phyloP scores from a whole-genome alignment of 192 early-diverging fungal genomes.

The Funneliformis geosporum region DNA sequence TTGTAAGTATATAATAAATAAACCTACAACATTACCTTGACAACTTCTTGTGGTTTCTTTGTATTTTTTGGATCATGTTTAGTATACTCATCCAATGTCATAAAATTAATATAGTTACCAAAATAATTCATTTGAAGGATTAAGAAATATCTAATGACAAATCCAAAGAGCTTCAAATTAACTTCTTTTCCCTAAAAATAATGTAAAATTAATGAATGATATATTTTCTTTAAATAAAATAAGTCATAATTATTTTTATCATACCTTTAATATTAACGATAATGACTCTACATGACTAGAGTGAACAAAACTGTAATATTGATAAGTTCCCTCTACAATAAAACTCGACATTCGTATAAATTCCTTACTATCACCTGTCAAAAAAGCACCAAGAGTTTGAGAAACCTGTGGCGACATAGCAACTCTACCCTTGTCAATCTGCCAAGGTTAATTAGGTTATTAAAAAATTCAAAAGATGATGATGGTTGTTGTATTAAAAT shows the following conservation, averaged over 20 bases:
- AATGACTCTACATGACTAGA: conserved; percentile 53
- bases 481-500: not conserved
- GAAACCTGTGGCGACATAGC: conserved; percentile 59
- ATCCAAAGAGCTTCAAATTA: conserved; percentile 66
- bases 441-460: not conserved
- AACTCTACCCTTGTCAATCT: conserved; percentile 52
- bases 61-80: conserved; percentile 46
- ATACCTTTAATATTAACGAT: conserved; percentile 49
- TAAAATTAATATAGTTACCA: conserved; percentile 59
- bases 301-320: conserved; percentile 55
- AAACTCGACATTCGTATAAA: conserved; percentile 48
- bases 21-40: not conserved
- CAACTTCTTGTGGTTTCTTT: conserved; percentile 31
- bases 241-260: not conserved
- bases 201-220: not conserved
- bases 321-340: conserved; percentile 52
- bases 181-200: conserved; percentile 53
- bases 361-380: conserved; percentile 51
- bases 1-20: not conserved
- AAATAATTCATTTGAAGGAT: conserved; percentile 74
- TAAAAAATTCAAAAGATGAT: not conserved
- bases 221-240: not conserved
- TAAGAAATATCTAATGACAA: conserved; percentile 65
- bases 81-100: conserved; percentile 63
- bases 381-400: conserved; percentile 66